Evolutionary conservation across 352 stramenopile genomes (phyloP).

Genomic region (Phytophthora ohioensis): DNA sequence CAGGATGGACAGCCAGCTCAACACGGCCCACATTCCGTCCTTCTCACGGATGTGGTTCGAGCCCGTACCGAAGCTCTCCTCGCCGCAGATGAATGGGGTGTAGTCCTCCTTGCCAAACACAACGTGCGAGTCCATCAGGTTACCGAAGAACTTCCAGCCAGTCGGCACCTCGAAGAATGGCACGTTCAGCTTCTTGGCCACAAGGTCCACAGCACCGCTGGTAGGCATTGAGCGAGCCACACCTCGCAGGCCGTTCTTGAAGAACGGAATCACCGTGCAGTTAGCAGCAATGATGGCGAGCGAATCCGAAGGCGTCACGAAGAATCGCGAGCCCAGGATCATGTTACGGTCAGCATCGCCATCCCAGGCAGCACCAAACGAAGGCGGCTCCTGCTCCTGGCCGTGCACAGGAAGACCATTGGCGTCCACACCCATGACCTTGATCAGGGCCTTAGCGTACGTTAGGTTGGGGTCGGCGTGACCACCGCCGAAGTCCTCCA

Average conservation of each 20-base stretch:
- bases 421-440: slow-evolving; percentile 94
- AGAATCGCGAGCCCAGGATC: slow-evolving; percentile 98
- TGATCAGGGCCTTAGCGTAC: slow-evolving; percentile 97
- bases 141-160: slow-evolving; percentile 99
- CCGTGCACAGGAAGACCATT: slow-evolving; percentile 84
- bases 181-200: slow-evolving; percentile 96
- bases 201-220: slow-evolving; percentile 96
- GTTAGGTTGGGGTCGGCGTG: slow-evolving; percentile 99
- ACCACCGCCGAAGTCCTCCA: slow-evolving; percentile 97
- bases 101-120: slow-evolving; percentile 97
- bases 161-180: slow-evolving; percentile 98
- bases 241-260: slow-evolving; percentile 94
- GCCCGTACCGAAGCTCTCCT: slow-evolving; percentile 98
- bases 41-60: slow-evolving; percentile 99
- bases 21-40: slow-evolving; percentile 99
- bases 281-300: slow-evolving; percentile 99
- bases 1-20: slow-evolving; percentile 99
- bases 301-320: slow-evolving; percentile 99
- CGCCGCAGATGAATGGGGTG: slow-evolving; percentile 98
- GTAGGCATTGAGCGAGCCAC: slow-evolving; percentile 99
- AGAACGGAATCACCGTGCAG: slow-evolving; percentile 97
- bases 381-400: slow-evolving; percentile 72
- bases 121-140: slow-evolving; percentile 99
- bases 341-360: slow-evolving; percentile 99
- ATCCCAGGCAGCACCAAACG: slow-evolving; percentile 97